Evolutionary conservation across 2,329 filamentous ascomycete genomes (phyloP).

Genomic region (Arthrobotrys iridis): DNA sequence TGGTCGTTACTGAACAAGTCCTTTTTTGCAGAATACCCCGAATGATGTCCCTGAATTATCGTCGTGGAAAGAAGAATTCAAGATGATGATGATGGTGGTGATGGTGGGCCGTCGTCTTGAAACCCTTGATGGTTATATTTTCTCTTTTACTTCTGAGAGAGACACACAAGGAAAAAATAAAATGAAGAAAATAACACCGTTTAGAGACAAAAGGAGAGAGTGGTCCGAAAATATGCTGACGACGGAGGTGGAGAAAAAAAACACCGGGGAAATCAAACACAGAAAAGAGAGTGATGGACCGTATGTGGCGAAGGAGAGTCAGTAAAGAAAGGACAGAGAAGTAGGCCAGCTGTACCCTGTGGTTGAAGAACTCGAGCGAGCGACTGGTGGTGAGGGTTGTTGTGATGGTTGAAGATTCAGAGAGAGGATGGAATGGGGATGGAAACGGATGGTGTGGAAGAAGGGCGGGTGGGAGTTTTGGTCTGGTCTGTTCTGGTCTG

Average conservation of each 20-base stretch:
- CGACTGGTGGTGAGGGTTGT: constrained; percentile 47
- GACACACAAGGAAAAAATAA: constrained; percentile 32
- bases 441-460: not conserved
- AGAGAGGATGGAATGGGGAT: constrained; percentile 13
- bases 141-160: constrained; percentile 12
- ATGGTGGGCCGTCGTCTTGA: not conserved
- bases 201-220: constrained; percentile 36
- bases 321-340: constrained; percentile 51
- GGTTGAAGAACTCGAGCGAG: constrained; percentile 53
- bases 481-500: not conserved
- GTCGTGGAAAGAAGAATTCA: not conserved
- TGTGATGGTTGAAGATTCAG: constrained; percentile 3
- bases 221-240: constrained; percentile 20
- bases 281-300: constrained; percentile 4
- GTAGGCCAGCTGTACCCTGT: constrained; percentile 54
- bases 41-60: constrained; percentile 2
- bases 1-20: constrained; percentile 2
- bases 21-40: constrained; percentile 2
- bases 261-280: not conserved
- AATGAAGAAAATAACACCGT: constrained; percentile 33
- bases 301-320: constrained; percentile 31
- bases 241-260: not conserved
- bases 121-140: too few species aligned
- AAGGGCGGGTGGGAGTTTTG: constrained; percentile 14
- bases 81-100: not conserved